These are phyloP conservation scores for Dacryopinax spathularia DNA, from an alignment of 768 basidiomycete species.

Conservation along the genomic window DNA sequence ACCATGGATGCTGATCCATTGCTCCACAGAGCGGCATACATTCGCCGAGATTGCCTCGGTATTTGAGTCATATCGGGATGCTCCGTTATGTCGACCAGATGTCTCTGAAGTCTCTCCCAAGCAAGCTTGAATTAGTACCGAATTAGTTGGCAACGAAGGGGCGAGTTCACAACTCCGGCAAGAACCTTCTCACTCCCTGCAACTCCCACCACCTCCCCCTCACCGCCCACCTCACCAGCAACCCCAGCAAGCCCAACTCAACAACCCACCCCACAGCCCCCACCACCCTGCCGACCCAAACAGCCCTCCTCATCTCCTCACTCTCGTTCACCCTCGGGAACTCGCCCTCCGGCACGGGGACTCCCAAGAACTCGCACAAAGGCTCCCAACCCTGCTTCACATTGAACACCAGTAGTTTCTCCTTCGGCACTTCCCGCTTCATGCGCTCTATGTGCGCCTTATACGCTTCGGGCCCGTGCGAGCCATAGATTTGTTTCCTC, in stretches of 20 bases:
- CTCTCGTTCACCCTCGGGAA: background rate
- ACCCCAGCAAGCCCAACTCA: background rate
- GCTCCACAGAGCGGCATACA: too few species aligned
- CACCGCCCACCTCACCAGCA: background rate
- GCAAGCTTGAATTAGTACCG: too few species aligned
- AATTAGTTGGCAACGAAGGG: too few species aligned
- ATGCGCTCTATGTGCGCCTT: background rate
- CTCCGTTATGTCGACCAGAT: too few species aligned
- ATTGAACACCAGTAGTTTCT: constrained; percentile 1
- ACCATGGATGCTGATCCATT: too few species aligned
- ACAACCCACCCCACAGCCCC: background rate
- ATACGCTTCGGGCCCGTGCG: background rate
- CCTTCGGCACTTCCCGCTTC: background rate
- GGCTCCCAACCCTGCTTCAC: constrained; percentile 2
- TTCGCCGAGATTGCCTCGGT: too few species aligned
- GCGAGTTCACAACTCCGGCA: background rate
- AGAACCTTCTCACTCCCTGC: background rate
- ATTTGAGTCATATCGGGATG: too few species aligned
- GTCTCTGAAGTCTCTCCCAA: too few species aligned
- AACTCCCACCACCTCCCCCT: background rate
- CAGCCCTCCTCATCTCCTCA: background rate
- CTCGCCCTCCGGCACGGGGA: background rate
- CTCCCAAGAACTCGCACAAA: constrained; percentile 1
- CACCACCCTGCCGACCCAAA: background rate
- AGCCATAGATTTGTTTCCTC: background rate